These are phyloP conservation scores for Boletus tomentosulus DNA, from an alignment of 768 basidiomycete genomes.

Conservation along the genomic window DNA sequence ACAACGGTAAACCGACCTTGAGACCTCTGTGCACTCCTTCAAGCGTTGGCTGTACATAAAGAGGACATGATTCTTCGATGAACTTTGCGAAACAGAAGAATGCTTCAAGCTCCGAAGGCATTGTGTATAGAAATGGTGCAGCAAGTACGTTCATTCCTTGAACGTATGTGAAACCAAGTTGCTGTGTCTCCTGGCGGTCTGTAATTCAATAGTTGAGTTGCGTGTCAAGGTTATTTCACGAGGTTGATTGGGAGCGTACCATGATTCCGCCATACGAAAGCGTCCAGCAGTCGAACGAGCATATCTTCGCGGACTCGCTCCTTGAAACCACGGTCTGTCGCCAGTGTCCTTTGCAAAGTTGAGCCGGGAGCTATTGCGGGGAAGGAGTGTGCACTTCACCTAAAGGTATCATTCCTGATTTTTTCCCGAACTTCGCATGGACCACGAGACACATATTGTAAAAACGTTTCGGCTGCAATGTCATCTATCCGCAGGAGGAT, in stretches of 20 bases:
- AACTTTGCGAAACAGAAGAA: constrained; percentile 97
- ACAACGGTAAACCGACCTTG: constrained; percentile 50
- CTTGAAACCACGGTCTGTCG: constrained; percentile 97
- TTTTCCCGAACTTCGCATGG: constrained; percentile 88
- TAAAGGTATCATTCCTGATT: constrained; percentile 95
- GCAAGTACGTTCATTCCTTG: constrained; percentile 99
- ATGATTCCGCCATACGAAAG: constrained; percentile 94
- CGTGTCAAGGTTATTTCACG: background rate
- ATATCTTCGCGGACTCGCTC: constrained; percentile 95
- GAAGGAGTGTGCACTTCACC: constrained; percentile 42
- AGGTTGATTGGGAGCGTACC: constrained; percentile 41
- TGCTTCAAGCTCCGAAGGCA: constrained; percentile 97
- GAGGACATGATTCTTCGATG: constrained; percentile 89
- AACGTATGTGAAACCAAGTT: constrained; percentile 90
- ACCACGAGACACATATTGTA: constrained; percentile 75
- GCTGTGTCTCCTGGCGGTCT: constrained; percentile 78
- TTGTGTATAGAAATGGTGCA: constrained; percentile 94
- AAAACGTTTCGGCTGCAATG: constrained; percentile 68
- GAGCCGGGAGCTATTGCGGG: background rate
- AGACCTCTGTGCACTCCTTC: constrained; percentile 94
- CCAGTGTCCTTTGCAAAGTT: constrained; percentile 59
- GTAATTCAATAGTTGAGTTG: background rate
- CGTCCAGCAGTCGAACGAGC: constrained; percentile 93
- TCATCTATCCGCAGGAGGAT: constrained; percentile 81
- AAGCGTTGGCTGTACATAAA: constrained; percentile 95